A percentile compares a stretch with the other conserved stretches of the same genome.
These are phyloP conservation scores for Hymenoscyphus fraxineus DNA, from an alignment of 2,329 filamentous ascomycete genomes.

Conservation along the genomic window DNA sequence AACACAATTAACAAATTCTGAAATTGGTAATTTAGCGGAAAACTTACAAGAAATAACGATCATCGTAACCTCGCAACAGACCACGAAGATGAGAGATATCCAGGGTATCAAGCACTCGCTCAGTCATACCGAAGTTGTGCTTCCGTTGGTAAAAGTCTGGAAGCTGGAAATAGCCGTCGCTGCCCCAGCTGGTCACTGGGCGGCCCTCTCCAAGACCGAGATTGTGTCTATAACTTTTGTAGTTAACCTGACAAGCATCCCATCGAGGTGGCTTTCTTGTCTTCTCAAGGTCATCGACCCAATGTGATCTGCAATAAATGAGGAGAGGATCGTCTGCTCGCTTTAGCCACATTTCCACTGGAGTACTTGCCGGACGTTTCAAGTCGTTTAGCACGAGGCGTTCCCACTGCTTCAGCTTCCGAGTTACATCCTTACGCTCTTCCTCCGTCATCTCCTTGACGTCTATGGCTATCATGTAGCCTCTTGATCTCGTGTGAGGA, in stretches of 20 bases:
- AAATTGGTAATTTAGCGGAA: neutral
- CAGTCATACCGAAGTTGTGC: slow-evolving; percentile 46
- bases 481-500: slow-evolving; percentile 63
- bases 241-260: slow-evolving; percentile 55
- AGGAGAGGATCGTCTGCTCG: slow-evolving; percentile 50
- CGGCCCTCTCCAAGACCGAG: slow-evolving; percentile 50
- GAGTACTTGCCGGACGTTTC: slow-evolving; percentile 55
- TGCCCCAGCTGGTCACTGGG: slow-evolving; percentile 58
- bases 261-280: slow-evolving; percentile 41
- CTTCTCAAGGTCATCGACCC: slow-evolving; percentile 29
- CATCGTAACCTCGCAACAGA: slow-evolving; percentile 50
- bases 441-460: neutral
- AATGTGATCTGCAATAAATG: slow-evolving; percentile 26
- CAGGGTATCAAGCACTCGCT: slow-evolving; percentile 62
- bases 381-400: slow-evolving; percentile 12
- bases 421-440: neutral
- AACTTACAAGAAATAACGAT: slow-evolving; percentile 51
- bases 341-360: slow-evolving; percentile 57
- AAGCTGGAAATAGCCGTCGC: slow-evolving; percentile 48
- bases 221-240: slow-evolving; percentile 50
- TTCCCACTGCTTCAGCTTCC: slow-evolving; percentile 11
- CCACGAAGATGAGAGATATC: slow-evolving; percentile 58
- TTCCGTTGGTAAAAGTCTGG: slow-evolving; percentile 53
- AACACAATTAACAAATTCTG: slow-evolving; percentile 21
- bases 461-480: slow-evolving; percentile 56